These are phyloP conservation scores for Ascodesmis nigricans DNA, from an alignment of 495 filamentous ascomycete genomes.

Conservation along the genomic window DNA sequence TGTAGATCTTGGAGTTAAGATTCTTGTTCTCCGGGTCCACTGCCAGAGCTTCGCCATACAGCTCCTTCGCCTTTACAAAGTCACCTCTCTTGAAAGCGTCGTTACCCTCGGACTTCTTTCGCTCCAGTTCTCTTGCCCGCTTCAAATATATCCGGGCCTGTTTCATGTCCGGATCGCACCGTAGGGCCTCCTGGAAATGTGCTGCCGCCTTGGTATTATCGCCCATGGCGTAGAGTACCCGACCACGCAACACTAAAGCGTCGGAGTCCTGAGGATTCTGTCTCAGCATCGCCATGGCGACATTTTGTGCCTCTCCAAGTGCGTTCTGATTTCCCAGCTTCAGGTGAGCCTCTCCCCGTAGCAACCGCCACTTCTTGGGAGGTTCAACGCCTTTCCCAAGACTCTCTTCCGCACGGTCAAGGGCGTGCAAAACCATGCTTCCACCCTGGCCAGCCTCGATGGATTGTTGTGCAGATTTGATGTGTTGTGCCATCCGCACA, in stretches of 20 bases:
- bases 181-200: conserved; percentile 71
- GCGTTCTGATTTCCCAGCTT: conserved; percentile 82
- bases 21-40: conserved; percentile 80
- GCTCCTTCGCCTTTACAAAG: conserved; percentile 56
- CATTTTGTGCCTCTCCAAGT: conserved; percentile 72
- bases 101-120: conserved; percentile 89
- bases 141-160: conserved; percentile 28
- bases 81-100: conserved; percentile 63
- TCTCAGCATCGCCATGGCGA: conserved; percentile 68
- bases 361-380: conserved; percentile 78
- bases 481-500: conserved; percentile 59
- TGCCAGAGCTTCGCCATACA: conserved; percentile 63
- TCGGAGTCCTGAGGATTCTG: conserved; percentile 81
- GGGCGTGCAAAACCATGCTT: conserved; percentile 77
- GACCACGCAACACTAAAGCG: conserved; percentile 70
- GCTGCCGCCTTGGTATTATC: conserved; percentile 91
- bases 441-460: conserved; percentile 48
- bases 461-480: conserved; percentile 58
- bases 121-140: conserved; percentile 41
- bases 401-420: conserved; percentile 66
- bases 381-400: conserved; percentile 49
- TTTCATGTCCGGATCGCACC: conserved; percentile 80
- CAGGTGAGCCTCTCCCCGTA: conserved; percentile 83
- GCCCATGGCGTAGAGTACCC: conserved; percentile 69
- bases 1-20: conserved; percentile 79